Evolutionary conservation across 2,329 filamentous ascomycete species (phyloP).

Genomic region (Trichothecium sympodiale): DNA sequence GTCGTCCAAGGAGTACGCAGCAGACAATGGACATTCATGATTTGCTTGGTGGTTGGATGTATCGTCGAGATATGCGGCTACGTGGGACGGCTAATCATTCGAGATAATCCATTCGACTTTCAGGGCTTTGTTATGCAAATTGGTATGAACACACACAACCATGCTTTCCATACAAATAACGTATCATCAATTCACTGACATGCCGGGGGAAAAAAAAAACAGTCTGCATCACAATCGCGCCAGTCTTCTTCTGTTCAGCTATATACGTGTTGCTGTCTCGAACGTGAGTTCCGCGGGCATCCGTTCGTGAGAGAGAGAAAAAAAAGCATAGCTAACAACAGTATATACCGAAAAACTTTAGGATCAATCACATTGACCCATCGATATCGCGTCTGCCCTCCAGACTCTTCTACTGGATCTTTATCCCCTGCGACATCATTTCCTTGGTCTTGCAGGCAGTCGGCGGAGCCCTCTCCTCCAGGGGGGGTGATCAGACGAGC

Average conservation of each 20-base stretch:
- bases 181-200: no score
- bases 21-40: slow-evolving; percentile 27
- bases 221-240: slow-evolving; percentile 37
- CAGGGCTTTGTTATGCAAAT: slow-evolving; percentile 54
- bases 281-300: no score
- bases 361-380: slow-evolving; percentile 15
- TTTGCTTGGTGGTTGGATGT: slow-evolving; percentile 27
- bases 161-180: slow-evolving; percentile 27
- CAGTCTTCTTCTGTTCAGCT: slow-evolving; percentile 24
- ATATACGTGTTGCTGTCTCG: slow-evolving; percentile 15
- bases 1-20: slow-evolving; percentile 23
- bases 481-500: slow-evolving; percentile 14
- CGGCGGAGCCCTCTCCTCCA: slow-evolving; percentile 33
- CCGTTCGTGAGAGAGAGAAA: no score
- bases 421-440: slow-evolving; percentile 37
- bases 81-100: slow-evolving; percentile 32
- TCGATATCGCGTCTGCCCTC: slow-evolving; percentile 14
- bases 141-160: slow-evolving; percentile 18
- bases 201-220: no score
- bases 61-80: slow-evolving; percentile 2
- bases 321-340: neutral
- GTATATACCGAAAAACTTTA: no score
- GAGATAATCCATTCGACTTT: slow-evolving; percentile 45
- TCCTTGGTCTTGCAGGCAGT: slow-evolving; percentile 40
- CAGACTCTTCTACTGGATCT: slow-evolving; percentile 16